Conservation (phyloP, 257 asterid species). For the Eustoma russellianum region DNA sequence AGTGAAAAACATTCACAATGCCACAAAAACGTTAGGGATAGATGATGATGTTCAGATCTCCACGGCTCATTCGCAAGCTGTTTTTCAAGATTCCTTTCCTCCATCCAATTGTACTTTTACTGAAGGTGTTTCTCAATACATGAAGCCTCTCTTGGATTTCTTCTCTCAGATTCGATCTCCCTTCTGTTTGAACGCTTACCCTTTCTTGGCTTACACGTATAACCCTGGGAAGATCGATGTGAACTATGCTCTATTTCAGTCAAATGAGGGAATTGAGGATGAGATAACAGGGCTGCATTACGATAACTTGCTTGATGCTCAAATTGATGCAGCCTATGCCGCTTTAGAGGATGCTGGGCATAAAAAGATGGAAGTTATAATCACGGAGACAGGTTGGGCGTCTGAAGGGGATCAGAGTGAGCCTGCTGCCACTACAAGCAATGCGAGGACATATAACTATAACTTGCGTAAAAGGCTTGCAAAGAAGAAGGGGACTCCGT, state of each 20-base stretch:
- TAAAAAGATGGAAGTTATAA: conserved; percentile 71
- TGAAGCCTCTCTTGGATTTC: conserved; percentile 89
- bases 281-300: conserved; percentile 57
- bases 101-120: conserved; percentile 75
- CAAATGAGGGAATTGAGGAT: conserved; percentile 55
- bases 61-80: conserved; percentile 79
- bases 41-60: conserved; percentile 53
- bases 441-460: conserved; percentile 75
- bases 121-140: conserved; percentile 51
- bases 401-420: conserved; percentile 80
- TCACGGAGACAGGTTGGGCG: conserved; percentile 99
- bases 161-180: conserved; percentile 70
- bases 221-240: conserved; percentile 55
- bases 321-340: conserved; percentile 87
- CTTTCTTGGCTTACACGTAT: conserved; percentile 79
- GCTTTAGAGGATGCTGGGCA: conserved; percentile 77
- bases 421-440: conserved; percentile 63
- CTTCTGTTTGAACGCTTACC: conserved; percentile 86
- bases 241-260: conserved; percentile 83
- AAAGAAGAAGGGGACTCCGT: conserved; percentile 85
- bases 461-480: conserved; percentile 85
- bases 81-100: conserved; percentile 67
- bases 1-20: conserved; percentile 62
- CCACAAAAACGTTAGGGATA: conserved; percentile 56
- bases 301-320: conserved; percentile 95